Base-by-base conservation (phyloP, 257 asterid genomes). In the Rhazya stricta region DNA sequence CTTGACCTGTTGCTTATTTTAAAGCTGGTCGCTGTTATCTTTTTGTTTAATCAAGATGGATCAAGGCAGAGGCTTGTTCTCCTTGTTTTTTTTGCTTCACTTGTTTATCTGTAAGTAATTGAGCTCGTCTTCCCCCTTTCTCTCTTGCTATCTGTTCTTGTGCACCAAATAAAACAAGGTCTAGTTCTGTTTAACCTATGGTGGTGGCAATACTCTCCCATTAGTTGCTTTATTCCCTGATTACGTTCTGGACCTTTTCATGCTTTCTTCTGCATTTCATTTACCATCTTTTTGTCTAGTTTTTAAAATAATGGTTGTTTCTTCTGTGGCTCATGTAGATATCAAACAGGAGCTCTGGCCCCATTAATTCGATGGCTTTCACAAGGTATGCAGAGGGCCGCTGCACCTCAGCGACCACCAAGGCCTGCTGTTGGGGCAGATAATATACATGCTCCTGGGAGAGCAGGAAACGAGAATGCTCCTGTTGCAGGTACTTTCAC, bases 261-360 rank as follows among this genome's bases (percentile, higher is more conserved):
- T 54, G 27, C 77, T n/a, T 12, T 36, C 10, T 43, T n/a, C 39
- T 41, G 41, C 12, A 0, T 9, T 4, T 39, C 6, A 2, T 5
- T 57, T 6, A 2, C 13, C 23, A 36, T 16, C 60, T 57, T 60
- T 32, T 6, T 76, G 9, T 50, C 15, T 50, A 57, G 50, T 50
- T 76, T 48, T 32, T n/a, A 8, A 61, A 67, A 27, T 60, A n/a
- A 1, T 1, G 56, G 32, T 37, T 29, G 65, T 76, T 73, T 78
- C 63, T 74, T 74, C 48, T 74, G 32, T 84, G 78, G 78, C 29
- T 74, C 54, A 76, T 83, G 72, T 85, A 93, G 97, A 68, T 91
- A 94, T 83, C 98, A 94, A 85, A 94, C 98, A 58, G 98, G 97
- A 85, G 98, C 96, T 76, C 96, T 94, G 71, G 91, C 97, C 54